Evolutionary conservation across 139 green algal genomes (phyloP).

Genomic region (Edaphochlamys debaryana): DNA sequence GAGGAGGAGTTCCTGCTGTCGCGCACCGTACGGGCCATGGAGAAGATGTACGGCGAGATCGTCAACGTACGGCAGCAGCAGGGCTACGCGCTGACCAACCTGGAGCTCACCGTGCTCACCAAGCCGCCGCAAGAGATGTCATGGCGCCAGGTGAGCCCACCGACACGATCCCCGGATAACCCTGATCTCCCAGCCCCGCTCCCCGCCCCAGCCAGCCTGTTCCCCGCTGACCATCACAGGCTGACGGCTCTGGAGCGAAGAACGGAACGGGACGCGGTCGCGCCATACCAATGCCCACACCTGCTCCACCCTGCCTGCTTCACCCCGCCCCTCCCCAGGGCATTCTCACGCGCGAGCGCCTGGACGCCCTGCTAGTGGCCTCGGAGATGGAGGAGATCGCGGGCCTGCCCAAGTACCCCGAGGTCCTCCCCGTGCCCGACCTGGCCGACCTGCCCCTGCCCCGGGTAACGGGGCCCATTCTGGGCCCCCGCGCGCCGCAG

Average conservation of each 20-base stretch:
- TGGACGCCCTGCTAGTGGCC: constrained; percentile 65
- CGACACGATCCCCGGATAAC: too few species aligned
- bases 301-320: too few species aligned
- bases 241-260: too few species aligned
- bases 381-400: constrained; percentile 60
- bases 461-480: not conserved
- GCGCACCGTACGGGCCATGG: constrained; percentile 48
- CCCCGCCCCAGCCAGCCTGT: too few species aligned
- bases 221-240: too few species aligned
- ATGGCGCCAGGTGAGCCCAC: constrained; percentile 51
- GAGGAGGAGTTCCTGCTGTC: constrained; percentile 64
- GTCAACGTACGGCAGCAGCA: constrained; percentile 31
- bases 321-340: too few species aligned
- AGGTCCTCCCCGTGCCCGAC: constrained; percentile 44
- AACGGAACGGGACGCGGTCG: too few species aligned
- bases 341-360: constrained; percentile 55
- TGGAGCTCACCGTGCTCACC: constrained; percentile 52
- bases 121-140: constrained; percentile 48
- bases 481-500: too few species aligned
- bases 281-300: too few species aligned
- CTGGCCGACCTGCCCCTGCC: constrained; percentile 32
- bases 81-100: constrained; percentile 53
- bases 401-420: constrained; percentile 51
- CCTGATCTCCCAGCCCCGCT: too few species aligned
- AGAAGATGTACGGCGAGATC: constrained; percentile 32